A percentile compares a stretch with the other conserved stretches of the same genome.
phyloP scores from a whole-genome alignment of 768 basidiomycete genomes.

The Ramaria rubella region DNA sequence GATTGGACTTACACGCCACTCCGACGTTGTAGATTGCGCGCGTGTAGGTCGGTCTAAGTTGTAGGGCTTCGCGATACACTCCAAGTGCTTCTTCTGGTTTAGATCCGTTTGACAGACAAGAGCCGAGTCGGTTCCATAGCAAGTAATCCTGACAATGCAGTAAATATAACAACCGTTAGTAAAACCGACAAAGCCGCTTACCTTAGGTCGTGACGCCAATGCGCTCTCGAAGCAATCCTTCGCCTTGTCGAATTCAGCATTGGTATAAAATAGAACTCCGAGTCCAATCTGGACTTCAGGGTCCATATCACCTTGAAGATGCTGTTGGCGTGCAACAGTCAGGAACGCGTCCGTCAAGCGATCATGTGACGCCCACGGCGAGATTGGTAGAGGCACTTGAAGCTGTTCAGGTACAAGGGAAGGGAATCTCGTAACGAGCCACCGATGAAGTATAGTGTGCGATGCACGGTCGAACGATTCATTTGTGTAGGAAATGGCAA shows the following conservation, averaged over 20 bases:
- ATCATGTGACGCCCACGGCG: constrained; percentile 79
- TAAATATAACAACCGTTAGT: background rate
- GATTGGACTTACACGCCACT: constrained; percentile 73
- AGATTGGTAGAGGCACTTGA: constrained; percentile 40
- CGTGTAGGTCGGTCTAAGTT: constrained; percentile 89
- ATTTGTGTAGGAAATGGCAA: constrained; percentile 95
- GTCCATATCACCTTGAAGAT: constrained; percentile 62
- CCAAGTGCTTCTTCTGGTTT: constrained; percentile 91
- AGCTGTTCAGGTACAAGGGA: constrained; percentile 35
- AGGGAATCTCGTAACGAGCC: constrained; percentile 67
- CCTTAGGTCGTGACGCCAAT: constrained; percentile 67
- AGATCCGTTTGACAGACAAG: constrained; percentile 88
- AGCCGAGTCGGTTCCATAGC: constrained; percentile 93
- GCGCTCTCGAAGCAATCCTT: constrained; percentile 95
- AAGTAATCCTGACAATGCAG: constrained; percentile 63
- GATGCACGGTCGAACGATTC: constrained; percentile 86
- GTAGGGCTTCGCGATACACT: constrained; percentile 85
- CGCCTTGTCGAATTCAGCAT: constrained; percentile 77
- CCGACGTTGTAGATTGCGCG: constrained; percentile 97
- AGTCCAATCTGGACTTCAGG: constrained; percentile 91
- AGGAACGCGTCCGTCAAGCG: constrained; percentile 81
- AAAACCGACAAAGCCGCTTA: constrained; percentile 23
- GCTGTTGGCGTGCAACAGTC: constrained; percentile 74
- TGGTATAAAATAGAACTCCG: constrained; percentile 89
- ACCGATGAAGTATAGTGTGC: constrained; percentile 77